phyloP scores from a whole-genome alignment of 169 alveolate genomes.

The Besnoitia besnoiti region DNA sequence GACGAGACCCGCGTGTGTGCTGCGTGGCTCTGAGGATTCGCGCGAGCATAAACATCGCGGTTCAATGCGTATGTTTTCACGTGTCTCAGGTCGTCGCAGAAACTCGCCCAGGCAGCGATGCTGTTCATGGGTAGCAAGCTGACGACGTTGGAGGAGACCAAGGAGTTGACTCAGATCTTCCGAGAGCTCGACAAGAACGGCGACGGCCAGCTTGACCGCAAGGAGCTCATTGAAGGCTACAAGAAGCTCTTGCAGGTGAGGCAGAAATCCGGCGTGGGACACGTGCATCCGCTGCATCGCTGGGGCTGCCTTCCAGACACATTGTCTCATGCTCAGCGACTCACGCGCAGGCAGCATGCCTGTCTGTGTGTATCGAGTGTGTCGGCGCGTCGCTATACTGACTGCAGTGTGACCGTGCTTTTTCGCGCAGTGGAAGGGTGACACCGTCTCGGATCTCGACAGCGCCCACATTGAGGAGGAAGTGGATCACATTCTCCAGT shows the following conservation, averaged over 20 bases:
- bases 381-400: not conserved
- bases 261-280: constrained; percentile 15
- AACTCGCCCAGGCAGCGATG: constrained; percentile 89
- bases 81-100: constrained; percentile 74
- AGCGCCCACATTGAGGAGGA: constrained; percentile 88
- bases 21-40: no score
- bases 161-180: constrained; percentile 87
- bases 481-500: constrained; percentile 91
- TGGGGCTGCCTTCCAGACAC: no score
- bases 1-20: not conserved
- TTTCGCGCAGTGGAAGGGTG: constrained; percentile 72
- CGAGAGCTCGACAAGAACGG: constrained; percentile 89
- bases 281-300: no score
- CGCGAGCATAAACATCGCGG: not conserved
- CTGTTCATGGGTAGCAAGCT: constrained; percentile 86
- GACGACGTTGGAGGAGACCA: constrained; percentile 88
- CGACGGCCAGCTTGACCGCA: constrained; percentile 82
- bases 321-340: no score
- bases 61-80: not conserved
- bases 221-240: constrained; percentile 85
- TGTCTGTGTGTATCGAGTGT: no score
- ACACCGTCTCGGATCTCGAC: constrained; percentile 51
- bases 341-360: no score
- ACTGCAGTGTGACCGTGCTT: not conserved
- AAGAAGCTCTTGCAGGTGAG: constrained; percentile 75